Base-by-base conservation (phyloP, 176 grass and related monocot genomes). In the Musa schizocarpa region DNA sequence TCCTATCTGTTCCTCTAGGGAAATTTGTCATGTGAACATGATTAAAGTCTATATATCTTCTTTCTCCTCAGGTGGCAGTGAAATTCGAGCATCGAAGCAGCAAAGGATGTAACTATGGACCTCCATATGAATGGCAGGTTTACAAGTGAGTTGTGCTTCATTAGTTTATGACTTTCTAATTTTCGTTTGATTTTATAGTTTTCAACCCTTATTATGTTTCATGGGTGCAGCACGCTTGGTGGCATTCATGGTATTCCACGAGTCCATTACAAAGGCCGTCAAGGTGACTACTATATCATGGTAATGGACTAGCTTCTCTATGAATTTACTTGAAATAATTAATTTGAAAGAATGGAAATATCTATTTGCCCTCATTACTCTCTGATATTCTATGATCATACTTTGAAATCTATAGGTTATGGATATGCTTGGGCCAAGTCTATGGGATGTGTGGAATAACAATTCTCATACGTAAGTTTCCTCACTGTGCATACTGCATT, bases 401-500 rank as follows among this genome's bases (percentile, higher is more conserved):
- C 3, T 53, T 54, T 16, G 13, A 68, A 69, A 9, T 52, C 13
- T 81, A 78, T 86, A 91, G 89, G 84, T 92, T 83, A 96, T 96
- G 92, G 92, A 96, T 83, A 92, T 96, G 76, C 78, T 96, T 64
- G 92, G 92, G 13, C 92, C 92, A 78, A 96, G 92, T 83, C 80
- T 96, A 9, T 96, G 92, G 92, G 92, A 96, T 84, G 85, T 88
- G 69, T 96, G 92, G 92, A 96, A 92, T 82, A 92, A 92, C 84
- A 96, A 92, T 71, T 90, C 87, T 64, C 89, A 90, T 53, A 86
- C 85, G 93, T 96, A 78, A 88, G 89, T 81, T 20, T 55, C 66
- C 19, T 65, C 26, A 7, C 59, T 77, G 16, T 83, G 74, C 6
- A n/a, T 9, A 16, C 13, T 68, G 23, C 65, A 68, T 12, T 34